Evolutionary conservation across 768 basidiomycete species (phyloP).

Genomic region (Paxillus rubicundulus): DNA sequence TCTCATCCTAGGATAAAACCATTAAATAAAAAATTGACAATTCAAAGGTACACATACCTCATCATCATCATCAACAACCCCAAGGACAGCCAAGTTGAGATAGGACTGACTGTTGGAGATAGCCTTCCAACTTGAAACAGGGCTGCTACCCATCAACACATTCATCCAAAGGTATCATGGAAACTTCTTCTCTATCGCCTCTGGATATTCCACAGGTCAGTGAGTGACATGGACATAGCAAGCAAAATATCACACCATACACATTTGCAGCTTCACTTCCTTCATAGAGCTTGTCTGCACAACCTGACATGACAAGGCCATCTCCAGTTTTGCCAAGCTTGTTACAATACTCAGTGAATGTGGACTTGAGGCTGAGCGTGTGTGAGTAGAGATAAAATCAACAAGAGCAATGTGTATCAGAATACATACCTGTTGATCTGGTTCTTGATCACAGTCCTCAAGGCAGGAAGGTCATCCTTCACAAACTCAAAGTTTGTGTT

Average conservation of each 20-base stretch:
- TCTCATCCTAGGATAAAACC: neutral
- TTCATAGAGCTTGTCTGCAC: neutral
- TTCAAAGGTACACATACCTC: neutral
- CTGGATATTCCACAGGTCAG: too few species aligned
- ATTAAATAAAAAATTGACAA: neutral
- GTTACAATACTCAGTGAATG: neutral
- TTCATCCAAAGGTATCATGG: too few species aligned
- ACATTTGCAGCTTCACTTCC: neutral
- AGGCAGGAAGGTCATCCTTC: neutral
- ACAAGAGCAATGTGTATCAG: too few species aligned
- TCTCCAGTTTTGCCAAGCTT: slow-evolving; percentile 1
- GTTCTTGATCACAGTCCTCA: neutral
- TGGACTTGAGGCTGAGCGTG: neutral
- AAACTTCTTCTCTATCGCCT: too few species aligned
- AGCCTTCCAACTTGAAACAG: too few species aligned
- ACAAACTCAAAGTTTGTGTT: too few species aligned
- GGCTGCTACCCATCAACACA: too few species aligned
- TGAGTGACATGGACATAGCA: too few species aligned
- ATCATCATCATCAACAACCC: neutral
- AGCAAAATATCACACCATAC: neutral
- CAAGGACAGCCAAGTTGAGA: neutral
- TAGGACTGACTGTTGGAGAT: too few species aligned
- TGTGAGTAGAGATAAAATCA: neutral
- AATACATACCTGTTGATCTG: neutral
- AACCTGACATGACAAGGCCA: neutral